Percentiles rank a stretch among this genome's conserved stretches.
Conservation (phyloP, 1,284 basidiomycete genomes). For the Apiotrichum veenhuisii region DNA sequence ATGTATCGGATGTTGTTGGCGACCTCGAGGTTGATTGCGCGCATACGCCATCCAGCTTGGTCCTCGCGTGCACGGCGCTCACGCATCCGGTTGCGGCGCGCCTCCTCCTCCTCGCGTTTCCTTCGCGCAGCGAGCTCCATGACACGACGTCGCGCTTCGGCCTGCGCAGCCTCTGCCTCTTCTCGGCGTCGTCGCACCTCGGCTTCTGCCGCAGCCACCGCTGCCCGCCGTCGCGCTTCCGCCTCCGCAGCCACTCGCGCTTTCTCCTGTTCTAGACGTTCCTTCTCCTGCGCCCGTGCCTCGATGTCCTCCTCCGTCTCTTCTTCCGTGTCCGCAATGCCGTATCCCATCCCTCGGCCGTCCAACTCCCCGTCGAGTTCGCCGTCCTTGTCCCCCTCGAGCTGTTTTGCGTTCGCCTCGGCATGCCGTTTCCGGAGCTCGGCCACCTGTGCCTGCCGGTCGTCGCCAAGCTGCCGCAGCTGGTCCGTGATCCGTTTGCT, state of each 20-base stretch:
- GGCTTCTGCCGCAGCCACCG: background rate
- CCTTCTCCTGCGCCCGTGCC: background rate
- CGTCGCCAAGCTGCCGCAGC: background rate
- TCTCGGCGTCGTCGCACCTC: background rate
- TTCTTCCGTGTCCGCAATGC: background rate
- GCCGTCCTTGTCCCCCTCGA: background rate
- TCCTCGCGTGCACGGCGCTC: background rate
- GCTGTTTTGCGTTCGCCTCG: background rate
- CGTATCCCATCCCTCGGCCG: background rate
- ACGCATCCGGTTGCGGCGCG: background rate
- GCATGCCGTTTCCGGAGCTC: background rate
- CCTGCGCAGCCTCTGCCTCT: background rate
- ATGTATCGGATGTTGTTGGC: conserved; percentile 3
- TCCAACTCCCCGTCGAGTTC: background rate
- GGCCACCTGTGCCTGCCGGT: background rate
- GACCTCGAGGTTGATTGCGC: conserved; percentile 1
- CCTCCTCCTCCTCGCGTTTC: background rate
- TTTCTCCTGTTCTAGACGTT: background rate
- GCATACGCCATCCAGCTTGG: background rate
- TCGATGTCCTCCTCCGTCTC: background rate
- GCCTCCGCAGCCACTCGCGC: background rate
- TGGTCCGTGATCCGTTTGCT: conserved; percentile 1
- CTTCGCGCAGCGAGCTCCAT: background rate
- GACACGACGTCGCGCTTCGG: background rate
- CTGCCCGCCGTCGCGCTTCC: background rate